Evolutionary conservation across 192 early-diverging fungal genomes (phyloP).

Genomic region (Oehlia diaphana): DNA sequence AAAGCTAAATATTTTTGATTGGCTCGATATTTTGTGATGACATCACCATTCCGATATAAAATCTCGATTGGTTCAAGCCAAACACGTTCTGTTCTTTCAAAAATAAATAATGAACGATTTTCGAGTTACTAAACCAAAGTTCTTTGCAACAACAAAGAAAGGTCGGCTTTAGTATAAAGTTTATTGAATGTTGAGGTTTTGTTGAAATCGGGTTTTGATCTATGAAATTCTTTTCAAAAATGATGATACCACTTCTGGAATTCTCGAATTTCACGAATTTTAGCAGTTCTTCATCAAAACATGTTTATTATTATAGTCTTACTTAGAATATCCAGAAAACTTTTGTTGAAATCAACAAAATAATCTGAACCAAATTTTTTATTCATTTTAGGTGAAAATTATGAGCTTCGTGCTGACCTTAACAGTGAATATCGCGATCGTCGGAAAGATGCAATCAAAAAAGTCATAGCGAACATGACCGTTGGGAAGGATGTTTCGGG

Average conservation of each 20-base stretch:
- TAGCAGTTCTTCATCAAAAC: not conserved
- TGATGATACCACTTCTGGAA: not conserved
- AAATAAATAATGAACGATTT: not conserved
- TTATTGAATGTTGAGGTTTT: not conserved
- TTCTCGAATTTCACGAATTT: not conserved
- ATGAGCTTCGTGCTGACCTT: constrained; percentile 94
- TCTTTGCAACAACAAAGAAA: constrained; percentile 75
- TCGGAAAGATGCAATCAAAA: constrained; percentile 96
- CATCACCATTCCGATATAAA: no score
- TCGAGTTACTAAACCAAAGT: constrained; percentile 53
- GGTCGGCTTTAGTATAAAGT: constrained; percentile 43
- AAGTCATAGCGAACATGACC: constrained; percentile 99
- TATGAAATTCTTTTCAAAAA: not conserved
- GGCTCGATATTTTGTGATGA: no score
- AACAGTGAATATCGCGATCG: constrained; percentile 97
- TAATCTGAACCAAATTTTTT: constrained; percentile 1
- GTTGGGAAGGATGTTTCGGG: constrained; percentile 97
- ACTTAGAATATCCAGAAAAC: not conserved
- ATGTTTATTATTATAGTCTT: not conserved
- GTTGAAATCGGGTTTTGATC: not conserved
- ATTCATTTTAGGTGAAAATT: constrained; percentile 81
- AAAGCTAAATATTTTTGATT: no score
- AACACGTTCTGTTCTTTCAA: not conserved
- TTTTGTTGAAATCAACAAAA: not conserved
- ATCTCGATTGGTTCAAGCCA: not conserved